A percentile compares a stretch with the other conserved stretches of the same genome.
Evolutionary conservation across 331 rosid genomes (phyloP).

Genomic region (Phaseolus coccineus): DNA sequence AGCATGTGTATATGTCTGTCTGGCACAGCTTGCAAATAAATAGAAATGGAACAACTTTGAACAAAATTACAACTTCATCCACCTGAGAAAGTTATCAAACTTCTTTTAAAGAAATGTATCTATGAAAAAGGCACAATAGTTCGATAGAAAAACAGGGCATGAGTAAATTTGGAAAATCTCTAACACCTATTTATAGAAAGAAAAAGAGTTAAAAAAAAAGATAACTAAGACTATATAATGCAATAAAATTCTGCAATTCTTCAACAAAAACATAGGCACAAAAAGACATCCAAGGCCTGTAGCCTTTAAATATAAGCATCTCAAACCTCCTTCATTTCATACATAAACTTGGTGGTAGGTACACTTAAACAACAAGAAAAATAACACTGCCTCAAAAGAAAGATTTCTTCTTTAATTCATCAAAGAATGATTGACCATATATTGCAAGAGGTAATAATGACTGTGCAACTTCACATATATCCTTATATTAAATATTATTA

Average conservation of each 20-base stretch:
- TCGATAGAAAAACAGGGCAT: background rate
- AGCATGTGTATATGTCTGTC: background rate
- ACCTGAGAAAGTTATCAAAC: background rate
- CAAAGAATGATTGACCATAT: slow-evolving; percentile 7
- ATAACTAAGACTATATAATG: background rate
- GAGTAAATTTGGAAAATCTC: background rate
- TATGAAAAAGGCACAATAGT: background rate
- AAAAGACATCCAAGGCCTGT: background rate
- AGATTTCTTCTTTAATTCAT: background rate
- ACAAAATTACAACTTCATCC: background rate
- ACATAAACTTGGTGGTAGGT: background rate
- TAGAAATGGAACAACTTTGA: background rate
- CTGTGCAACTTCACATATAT: background rate
- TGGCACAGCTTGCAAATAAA: background rate
- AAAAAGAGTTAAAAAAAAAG: background rate
- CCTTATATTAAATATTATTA: slow-evolving; percentile 16
- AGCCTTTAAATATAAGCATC: background rate
- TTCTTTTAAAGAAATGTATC: background rate
- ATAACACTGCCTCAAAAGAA: background rate
- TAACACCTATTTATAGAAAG: background rate
- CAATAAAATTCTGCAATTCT: background rate
- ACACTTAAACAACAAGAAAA: background rate
- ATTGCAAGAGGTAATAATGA: background rate
- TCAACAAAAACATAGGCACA: background rate
- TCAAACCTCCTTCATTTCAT: background rate